phyloP scores from a whole-genome alignment of 768 basidiomycete genomes.

The Tremella mesenterica region DNA sequence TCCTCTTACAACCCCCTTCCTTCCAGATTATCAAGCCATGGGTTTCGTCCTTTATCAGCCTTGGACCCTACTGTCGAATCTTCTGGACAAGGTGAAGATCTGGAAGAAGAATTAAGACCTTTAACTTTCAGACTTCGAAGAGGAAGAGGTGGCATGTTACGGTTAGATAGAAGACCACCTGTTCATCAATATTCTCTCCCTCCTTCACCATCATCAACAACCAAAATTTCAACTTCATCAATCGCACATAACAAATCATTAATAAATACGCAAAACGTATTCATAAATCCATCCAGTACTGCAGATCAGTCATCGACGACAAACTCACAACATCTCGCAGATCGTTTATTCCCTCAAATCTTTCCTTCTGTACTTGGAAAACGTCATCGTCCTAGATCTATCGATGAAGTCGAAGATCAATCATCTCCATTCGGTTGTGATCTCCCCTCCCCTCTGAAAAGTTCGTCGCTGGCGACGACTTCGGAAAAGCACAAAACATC shows the following conservation, averaged over 20 bases:
- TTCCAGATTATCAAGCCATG: conserved; percentile 50
- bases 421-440: too few relatives aligned
- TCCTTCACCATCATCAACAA: conserved; percentile 2
- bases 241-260: neutral
- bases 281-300: too few relatives aligned
- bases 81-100: conserved; percentile 6
- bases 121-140: conserved; percentile 59
- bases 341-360: conserved; percentile 29
- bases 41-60: conserved; percentile 31
- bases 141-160: conserved; percentile 72
- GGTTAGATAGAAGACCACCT: conserved; percentile 59
- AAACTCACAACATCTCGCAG: conserved; percentile 4
- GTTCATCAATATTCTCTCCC: conserved; percentile 6
- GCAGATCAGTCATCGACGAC: conserved; percentile 3
- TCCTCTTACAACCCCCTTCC: conserved; percentile 62
- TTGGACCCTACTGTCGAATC: conserved; percentile 49
- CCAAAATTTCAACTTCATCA: neutral
- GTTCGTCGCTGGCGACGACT: conserved; percentile 5
- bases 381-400: conserved; percentile 20
- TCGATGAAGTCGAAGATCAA: conserved; percentile 23
- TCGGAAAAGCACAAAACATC: conserved; percentile 16
- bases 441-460: too few relatives aligned
- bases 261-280: too few relatives aligned
- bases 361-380: neutral
- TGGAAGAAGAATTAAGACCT: conserved; percentile 32